These are phyloP conservation scores for Melaleuca quinquenervia DNA, from an alignment of 345 rosid genomes.

Conservation along the genomic window DNA sequence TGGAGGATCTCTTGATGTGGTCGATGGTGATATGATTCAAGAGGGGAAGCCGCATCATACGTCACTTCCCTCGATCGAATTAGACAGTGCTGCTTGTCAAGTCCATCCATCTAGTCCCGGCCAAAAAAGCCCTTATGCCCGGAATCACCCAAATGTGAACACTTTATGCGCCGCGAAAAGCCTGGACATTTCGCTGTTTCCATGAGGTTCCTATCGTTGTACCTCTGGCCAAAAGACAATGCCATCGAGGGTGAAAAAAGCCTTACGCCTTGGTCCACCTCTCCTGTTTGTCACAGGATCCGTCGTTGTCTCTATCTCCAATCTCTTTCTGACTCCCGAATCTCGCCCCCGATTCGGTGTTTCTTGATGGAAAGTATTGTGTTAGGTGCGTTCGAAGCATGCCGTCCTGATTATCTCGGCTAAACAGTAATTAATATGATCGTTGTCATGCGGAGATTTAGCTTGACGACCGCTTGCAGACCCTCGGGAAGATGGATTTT, in stretches of 20 bases:
- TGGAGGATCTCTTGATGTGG: neutral
- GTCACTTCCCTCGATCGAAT: neutral
- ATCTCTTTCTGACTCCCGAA: neutral
- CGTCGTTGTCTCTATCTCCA: neutral
- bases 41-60: neutral
- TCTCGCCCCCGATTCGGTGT: neutral
- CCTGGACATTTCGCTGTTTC: neutral
- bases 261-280: neutral
- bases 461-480: neutral
- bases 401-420: accelerated
- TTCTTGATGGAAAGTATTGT: neutral
- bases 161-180: neutral
- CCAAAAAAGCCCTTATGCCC: neutral
- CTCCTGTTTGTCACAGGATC: neutral
- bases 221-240: neutral
- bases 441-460: neutral
- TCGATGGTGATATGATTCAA: neutral
- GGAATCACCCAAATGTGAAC: neutral
- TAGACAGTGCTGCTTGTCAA: neutral
- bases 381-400: neutral
- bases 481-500: neutral
- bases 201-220: neutral
- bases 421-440: neutral
- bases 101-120: neutral
- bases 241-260: neutral